Base-by-base conservation (phyloP, 345 rosid genomes). In the Sonneratia alba region DNA sequence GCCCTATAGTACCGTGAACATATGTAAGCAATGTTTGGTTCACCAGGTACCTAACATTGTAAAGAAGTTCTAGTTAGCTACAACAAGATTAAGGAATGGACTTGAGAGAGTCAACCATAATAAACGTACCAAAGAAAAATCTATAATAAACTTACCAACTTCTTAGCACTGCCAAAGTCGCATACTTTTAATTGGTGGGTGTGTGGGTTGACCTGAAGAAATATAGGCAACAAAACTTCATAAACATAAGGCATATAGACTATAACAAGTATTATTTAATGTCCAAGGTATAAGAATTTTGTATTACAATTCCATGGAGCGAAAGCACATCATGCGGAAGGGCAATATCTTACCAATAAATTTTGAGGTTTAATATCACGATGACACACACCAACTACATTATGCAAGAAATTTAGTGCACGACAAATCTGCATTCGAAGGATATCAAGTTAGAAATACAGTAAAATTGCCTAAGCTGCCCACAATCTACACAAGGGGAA, bases 361-460 rank as follows among this genome's bases (percentile, higher is more conserved):
- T 95, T 95, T 79, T 92, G 98, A 24, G 99, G 99, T 86, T 92
- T 95, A 75, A 95, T 91, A 83, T 95, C 99, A 69, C 99, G 98
- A 75, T 95, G 99, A 72, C 97, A 92, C 68, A 92, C 97, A 68
- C 96, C 94, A 81, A 89, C 80, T 55, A 95, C 96, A 63, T 85
- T 80, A 76, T 95, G 99, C 75, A 95, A 79, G 83, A 92, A 95
- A 85, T 89, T 95, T 68, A 95, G 85, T 5, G 91, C 99, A 16
- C 99, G 98, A 38, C 91, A 95, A 64, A 95, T 95, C 99, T 93
- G 75, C 75, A 83, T 42, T 62, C 42, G 36, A 19, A 65, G 48
- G 57, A 78, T 36, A 27, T 61, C 42, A 64, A 68, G 69, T 37
- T 53, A 66, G 71, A 48, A 32, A 53, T 6, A 18, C 9, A 36